A percentile compares a stretch with the other conserved stretches of the same genome.
Conservation (phyloP, 495 filamentous ascomycete species). For the Endocarpon pusillum region DNA sequence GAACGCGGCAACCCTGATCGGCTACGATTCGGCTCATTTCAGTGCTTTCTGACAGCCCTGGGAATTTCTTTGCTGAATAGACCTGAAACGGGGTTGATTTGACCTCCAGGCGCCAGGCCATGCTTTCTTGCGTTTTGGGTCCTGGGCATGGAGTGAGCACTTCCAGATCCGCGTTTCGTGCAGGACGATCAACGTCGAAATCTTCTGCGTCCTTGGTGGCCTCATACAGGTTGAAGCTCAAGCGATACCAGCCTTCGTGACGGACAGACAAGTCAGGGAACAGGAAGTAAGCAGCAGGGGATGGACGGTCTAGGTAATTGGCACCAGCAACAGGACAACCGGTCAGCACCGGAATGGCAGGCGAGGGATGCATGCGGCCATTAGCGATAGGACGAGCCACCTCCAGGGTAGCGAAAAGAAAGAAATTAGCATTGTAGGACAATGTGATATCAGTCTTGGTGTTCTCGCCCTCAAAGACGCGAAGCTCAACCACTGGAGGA, state of each 20-base stretch:
- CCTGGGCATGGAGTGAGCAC: conserved; percentile 3
- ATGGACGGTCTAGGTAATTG: conserved; percentile 86
- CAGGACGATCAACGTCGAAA: conserved; percentile 31
- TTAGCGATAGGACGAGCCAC: conserved; percentile 74
- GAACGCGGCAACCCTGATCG: conserved; percentile 92
- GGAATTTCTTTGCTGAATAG: conserved; percentile 97
- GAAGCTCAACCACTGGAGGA: conserved; percentile 87
- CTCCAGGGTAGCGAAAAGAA: conserved; percentile 87
- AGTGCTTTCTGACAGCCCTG: conserved; percentile 83
- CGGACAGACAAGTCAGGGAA: conserved; percentile 95
- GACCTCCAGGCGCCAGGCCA: conserved; percentile 69
- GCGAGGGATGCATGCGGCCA: conserved; percentile 49
- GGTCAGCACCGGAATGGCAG: conserved; percentile 70
- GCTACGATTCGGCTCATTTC: conserved; percentile 76
- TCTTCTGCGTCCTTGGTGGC: conserved; percentile 69
- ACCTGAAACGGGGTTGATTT: conserved; percentile 77
- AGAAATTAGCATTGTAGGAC: conserved; percentile 90
- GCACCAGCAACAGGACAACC: conserved; percentile 93
- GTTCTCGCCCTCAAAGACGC: conserved; percentile 51
- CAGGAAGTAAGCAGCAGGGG: conserved; percentile 88
- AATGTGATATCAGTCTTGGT: conserved; percentile 67
- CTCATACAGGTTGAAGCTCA: conserved; percentile 88
- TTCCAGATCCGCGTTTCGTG: conserved; percentile 5
- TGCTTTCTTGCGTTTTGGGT: conserved; percentile 10
- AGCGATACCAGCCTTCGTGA: conserved; percentile 78